Evolutionary conservation across 805 yeast genomes (phyloP).

Genomic region (Yamadazyma sp.): DNA sequence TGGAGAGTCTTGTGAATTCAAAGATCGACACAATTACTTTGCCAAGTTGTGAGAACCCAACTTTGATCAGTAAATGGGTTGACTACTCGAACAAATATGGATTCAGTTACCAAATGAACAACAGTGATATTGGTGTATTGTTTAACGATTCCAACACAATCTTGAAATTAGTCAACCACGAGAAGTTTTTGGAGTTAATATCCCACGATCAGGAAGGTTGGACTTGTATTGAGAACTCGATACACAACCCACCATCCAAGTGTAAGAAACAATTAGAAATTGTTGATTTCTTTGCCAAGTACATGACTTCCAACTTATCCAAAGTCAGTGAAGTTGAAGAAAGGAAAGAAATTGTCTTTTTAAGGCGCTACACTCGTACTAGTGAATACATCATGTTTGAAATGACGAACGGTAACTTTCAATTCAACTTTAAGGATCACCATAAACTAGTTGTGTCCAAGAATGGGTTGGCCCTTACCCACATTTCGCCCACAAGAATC

Average conservation of each 20-base stretch:
- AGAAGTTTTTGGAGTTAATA: slow-evolving; percentile 62
- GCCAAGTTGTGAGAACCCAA: slow-evolving; percentile 55
- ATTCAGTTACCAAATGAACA: slow-evolving; percentile 86
- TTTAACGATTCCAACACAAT: slow-evolving; percentile 85
- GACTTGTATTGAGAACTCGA: slow-evolving; percentile 47
- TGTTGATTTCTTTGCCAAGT: slow-evolving; percentile 83
- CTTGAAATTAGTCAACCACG: slow-evolving; percentile 63
- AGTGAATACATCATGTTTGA: slow-evolving; percentile 87
- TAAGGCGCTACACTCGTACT: slow-evolving; percentile 80
- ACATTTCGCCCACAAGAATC: slow-evolving; percentile 74
- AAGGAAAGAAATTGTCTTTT: slow-evolving; percentile 66
- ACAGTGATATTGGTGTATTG: slow-evolving; percentile 86
- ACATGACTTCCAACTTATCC: slow-evolving; percentile 88
- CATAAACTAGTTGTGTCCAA: slow-evolving; percentile 81
- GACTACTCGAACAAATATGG: slow-evolving; percentile 97
- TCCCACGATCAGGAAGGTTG: slow-evolving; percentile 46
- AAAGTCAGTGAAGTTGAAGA: slow-evolving; percentile 69
- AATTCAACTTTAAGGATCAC: slow-evolving; percentile 94
- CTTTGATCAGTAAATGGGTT: slow-evolving; percentile 91
- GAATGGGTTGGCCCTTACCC: slow-evolving; percentile 73
- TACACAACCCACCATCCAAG: slow-evolving; percentile 43
- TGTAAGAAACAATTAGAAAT: slow-evolving; percentile 76
- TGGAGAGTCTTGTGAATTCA: slow-evolving; percentile 39
- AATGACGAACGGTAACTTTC: slow-evolving; percentile 87
- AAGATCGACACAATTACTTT: slow-evolving; percentile 34